Percentiles rank a stretch among this genome's conserved stretches.
Evolutionary conservation across 257 asterid species (phyloP).

Genomic region (Mitragyna speciosa): DNA sequence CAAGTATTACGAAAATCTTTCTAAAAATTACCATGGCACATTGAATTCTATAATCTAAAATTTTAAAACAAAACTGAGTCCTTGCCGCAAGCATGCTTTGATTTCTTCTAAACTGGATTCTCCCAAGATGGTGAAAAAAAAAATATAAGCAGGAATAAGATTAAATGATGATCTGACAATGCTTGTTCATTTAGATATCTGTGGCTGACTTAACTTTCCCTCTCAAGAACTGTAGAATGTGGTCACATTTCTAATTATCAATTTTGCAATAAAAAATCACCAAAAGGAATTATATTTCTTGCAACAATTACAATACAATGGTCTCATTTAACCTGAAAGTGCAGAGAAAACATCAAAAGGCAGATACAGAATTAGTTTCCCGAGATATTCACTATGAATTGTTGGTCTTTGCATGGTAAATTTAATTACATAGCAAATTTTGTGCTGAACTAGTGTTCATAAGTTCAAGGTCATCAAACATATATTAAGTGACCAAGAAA

Average conservation of each 20-base stretch:
- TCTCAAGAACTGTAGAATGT: conserved; percentile 75
- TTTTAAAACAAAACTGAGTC: not conserved
- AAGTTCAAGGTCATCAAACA: not conserved
- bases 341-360: not conserved
- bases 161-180: not conserved
- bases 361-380: not conserved
- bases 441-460: not conserved
- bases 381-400: not conserved
- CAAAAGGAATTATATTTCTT: not conserved
- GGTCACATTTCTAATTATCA: conserved; percentile 95
- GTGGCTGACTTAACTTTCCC: conserved; percentile 77
- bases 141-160: not conserved
- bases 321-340: not conserved
- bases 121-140: not conserved
- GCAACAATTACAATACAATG: not conserved
- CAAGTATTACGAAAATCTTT: not conserved
- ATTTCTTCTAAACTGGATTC: not conserved
- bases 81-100: not conserved
- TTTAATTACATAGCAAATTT: not conserved
- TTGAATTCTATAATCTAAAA: not conserved
- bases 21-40: no score
- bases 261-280: conserved; percentile 45
- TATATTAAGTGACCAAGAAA: not conserved
- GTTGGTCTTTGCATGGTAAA: not conserved
- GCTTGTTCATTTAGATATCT: conserved; percentile 30